Conservation (phyloP, 768 basidiomycete genomes). For the Trichaptum fuscoviolaceum region DNA sequence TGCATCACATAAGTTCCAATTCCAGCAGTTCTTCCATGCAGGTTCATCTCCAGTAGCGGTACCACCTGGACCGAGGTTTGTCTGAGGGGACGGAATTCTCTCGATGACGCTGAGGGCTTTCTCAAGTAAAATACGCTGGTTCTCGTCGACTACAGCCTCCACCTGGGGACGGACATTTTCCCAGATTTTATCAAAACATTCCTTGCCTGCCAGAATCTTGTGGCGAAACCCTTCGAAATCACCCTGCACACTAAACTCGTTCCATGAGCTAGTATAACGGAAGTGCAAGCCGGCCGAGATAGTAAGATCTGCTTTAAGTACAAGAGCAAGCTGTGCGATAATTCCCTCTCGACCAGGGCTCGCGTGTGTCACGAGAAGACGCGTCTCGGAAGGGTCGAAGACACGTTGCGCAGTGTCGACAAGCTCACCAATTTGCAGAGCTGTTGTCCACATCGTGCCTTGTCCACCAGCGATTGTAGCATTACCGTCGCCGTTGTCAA, state of each 20-base stretch:
- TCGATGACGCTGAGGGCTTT: conserved; percentile 85
- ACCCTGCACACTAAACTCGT: conserved; percentile 90
- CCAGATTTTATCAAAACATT: conserved; percentile 89
- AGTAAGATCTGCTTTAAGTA: conserved; percentile 91
- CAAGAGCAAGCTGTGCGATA: conserved; percentile 82
- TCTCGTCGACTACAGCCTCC: conserved; percentile 84
- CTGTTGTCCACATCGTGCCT: conserved; percentile 99
- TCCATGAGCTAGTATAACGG: conserved; percentile 93
- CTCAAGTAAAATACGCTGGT: conserved; percentile 82
- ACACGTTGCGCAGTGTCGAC: conserved; percentile 96
- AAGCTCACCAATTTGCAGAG: conserved; percentile 95
- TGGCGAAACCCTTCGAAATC: conserved; percentile 85
- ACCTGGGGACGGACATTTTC: conserved; percentile 90
- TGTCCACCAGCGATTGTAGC: conserved; percentile 98
- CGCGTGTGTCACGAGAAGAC: conserved; percentile 88
- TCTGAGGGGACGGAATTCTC: conserved; percentile 59
- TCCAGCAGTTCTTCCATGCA: conserved; percentile 99
- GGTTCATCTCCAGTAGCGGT: conserved; percentile 72
- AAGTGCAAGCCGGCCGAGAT: conserved; percentile 95
- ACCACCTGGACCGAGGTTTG: conserved; percentile 39
- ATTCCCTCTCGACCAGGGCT: conserved; percentile 92
- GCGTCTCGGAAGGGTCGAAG: conserved; percentile 89
- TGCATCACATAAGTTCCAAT: conserved; percentile 97
- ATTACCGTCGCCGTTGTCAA: conserved; percentile 88
- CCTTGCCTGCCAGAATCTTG: conserved; percentile 75